These are phyloP conservation scores for Sphagnum tenellum DNA, from an alignment of 225 moss, liverwort and hornwort species.

Conservation along the genomic window DNA sequence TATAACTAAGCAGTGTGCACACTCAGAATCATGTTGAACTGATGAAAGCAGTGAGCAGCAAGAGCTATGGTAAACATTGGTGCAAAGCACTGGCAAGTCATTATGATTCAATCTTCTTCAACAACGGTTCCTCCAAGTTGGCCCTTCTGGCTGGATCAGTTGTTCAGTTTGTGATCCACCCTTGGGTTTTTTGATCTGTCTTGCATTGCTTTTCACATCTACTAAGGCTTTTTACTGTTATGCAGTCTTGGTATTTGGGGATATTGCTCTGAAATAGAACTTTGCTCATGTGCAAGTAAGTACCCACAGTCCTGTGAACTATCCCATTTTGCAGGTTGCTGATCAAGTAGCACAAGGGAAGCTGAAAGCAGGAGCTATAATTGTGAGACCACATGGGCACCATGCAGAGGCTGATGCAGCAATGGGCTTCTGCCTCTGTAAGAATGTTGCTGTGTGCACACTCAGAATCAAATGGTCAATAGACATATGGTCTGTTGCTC, in stretches of 20 bases:
- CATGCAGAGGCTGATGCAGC: conserved; percentile 46
- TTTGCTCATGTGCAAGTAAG: too few relatives aligned
- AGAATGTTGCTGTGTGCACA: conserved; percentile 52
- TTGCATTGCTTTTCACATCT: too few relatives aligned
- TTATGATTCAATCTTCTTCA: conserved; percentile 54
- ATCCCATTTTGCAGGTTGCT: conserved; percentile 12
- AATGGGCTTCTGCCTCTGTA: conserved; percentile 58
- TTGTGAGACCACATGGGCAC: conserved; percentile 53
- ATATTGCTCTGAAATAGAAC: too few relatives aligned
- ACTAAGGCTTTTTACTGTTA: too few relatives aligned
- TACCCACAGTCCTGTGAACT: too few relatives aligned
- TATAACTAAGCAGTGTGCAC: conserved; percentile 44
- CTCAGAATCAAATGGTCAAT: too few relatives aligned
- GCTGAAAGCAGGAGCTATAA: conserved; percentile 38
- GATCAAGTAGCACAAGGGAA: conserved; percentile 39
- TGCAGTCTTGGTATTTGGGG: too few relatives aligned
- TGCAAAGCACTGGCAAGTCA: conserved; percentile 16
- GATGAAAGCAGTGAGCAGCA: conserved; percentile 30
- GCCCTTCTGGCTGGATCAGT: conserved; percentile 53
- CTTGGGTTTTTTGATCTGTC: not conserved
- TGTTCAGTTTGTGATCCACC: conserved; percentile 22
- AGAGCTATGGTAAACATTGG: conserved; percentile 22
- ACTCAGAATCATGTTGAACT: conserved; percentile 28
- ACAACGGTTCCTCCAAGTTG: conserved; percentile 27
- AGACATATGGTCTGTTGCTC: too few relatives aligned